Base-by-base conservation (phyloP, 2,329 filamentous ascomycete species). In the Graphiopsis chlorocephala region DNA sequence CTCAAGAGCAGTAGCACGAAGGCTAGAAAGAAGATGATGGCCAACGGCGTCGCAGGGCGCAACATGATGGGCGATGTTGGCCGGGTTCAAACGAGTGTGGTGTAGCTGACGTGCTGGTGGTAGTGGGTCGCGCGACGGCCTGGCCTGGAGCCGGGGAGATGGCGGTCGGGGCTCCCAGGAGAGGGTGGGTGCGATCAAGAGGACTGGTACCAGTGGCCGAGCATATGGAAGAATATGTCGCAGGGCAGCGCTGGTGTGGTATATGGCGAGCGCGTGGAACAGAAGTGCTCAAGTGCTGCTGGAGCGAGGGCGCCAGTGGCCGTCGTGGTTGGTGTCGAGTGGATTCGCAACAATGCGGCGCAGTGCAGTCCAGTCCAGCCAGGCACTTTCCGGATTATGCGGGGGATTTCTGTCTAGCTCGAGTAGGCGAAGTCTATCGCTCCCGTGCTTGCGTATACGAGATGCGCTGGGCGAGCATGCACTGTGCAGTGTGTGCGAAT, bases 1-100 rank as follows among this genome's bases (percentile, higher is more conserved):
- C 93, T 91, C 45, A 99, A 83, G 55, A 98, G 83, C 61, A 98
- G 84, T 67, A 98, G 83, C 68, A 84, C 90, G 78, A 99, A 97
- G 69, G 94, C 93, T 73, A 86, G 84, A 68, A 96, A 86, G 74
- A 98, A 89, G 76, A 98, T 82, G 71, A 97, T 82, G 71, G 93
- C 89, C 76, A 99, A 83, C 71, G 95, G 94, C 66, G 95, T 98
- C 67, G 95, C 94, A 68, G 95, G 93, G 74, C 93, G 91, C 77
- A 98, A 83, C 87, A 96, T 92, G 47, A n/a, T 35, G 63, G 48
- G 28, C 17, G 47, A 35, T 35, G 15, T 33, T 20, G 55, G 47
- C 42, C 45, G 50, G 14, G 35, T 61, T 60, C 61, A 66, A 66
- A 64, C 64, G 64, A 66, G 64, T 60, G 64, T 66, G 64, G 53